Evolutionary conservation across 345 rosid genomes (phyloP).

Genomic region (Populus ilicifolia): DNA sequence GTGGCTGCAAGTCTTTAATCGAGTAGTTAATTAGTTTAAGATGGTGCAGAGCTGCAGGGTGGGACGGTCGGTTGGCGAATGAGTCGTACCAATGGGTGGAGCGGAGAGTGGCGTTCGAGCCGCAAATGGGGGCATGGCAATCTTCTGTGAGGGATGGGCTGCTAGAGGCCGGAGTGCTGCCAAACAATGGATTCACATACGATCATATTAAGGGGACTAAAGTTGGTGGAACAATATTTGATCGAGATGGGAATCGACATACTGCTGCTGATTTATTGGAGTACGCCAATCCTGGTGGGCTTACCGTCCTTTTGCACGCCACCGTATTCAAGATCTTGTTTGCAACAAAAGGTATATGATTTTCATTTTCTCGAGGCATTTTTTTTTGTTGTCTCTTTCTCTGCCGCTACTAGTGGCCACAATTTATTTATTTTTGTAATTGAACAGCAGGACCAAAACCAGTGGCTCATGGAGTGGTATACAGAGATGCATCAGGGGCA

Average conservation of each 20-base stretch:
- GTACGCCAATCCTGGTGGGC: slow-evolving; percentile 14
- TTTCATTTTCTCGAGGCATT: background rate
- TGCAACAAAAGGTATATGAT: slow-evolving; percentile 1
- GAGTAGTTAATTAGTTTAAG: background rate
- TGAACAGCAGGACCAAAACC: slow-evolving; percentile 9
- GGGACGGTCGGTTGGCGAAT: slow-evolving; percentile 17
- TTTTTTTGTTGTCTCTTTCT: too few species aligned
- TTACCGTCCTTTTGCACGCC: slow-evolving; percentile 18
- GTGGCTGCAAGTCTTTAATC: too few species aligned
- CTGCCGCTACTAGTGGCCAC: too few species aligned
- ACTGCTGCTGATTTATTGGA: slow-evolving; percentile 23
- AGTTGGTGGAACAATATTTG: slow-evolving; percentile 25
- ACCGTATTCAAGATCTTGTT: slow-evolving; percentile 18
- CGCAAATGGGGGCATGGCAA: slow-evolving; percentile 17
- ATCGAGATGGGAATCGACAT: slow-evolving; percentile 13
- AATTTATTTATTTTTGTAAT: background rate
- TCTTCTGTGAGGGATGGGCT: slow-evolving; percentile 23
- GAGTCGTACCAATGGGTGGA: slow-evolving; percentile 29
- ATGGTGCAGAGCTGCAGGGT: slow-evolving; percentile 10
- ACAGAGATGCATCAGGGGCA: slow-evolving; percentile 13
- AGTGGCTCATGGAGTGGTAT: slow-evolving; percentile 23
- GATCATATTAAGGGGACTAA: slow-evolving; percentile 27
- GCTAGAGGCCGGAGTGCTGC: slow-evolving; percentile 18
- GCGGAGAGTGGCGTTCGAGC: slow-evolving; percentile 20
- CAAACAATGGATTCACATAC: slow-evolving; percentile 22